A percentile compares a stretch with the other conserved stretches of the same genome.
These are phyloP conservation scores for Trichosporon sp. DNA, from an alignment of 1,284 basidiomycete genomes.

Conservation along the genomic window DNA sequence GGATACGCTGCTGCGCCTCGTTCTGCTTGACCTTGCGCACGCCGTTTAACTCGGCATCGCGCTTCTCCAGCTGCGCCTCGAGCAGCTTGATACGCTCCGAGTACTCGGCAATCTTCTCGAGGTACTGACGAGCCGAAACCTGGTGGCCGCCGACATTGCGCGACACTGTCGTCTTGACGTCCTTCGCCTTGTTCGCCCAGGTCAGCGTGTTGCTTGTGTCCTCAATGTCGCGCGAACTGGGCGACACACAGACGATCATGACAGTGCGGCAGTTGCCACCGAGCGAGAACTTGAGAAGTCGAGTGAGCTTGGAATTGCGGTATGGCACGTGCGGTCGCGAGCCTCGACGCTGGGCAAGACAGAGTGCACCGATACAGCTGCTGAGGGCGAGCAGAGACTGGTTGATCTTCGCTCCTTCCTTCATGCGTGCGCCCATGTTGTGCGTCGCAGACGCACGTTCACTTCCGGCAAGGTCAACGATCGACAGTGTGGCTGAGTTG, in stretches of 20 bases:
- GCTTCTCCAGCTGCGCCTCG: slow-evolving; percentile 65
- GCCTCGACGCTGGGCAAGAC: slow-evolving; percentile 68
- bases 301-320: slow-evolving; percentile 93
- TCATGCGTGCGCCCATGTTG: slow-evolving; percentile 96
- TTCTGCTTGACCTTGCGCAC: slow-evolving; percentile 64
- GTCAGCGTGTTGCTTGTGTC: slow-evolving; percentile 96
- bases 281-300: slow-evolving; percentile 91
- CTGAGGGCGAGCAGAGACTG: slow-evolving; percentile 92
- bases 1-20: slow-evolving; percentile 70
- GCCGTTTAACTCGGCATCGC: slow-evolving; percentile 47
- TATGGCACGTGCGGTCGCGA: slow-evolving; percentile 89
- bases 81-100: slow-evolving; percentile 58
- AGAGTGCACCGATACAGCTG: slow-evolving; percentile 95
- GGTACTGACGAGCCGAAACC: slow-evolving; percentile 88
- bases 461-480: slow-evolving; percentile 94
- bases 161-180: slow-evolving; percentile 90
- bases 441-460: slow-evolving; percentile 91
- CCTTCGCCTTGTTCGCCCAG: slow-evolving; percentile 93
- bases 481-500: slow-evolving; percentile 86
- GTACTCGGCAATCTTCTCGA: slow-evolving; percentile 80
- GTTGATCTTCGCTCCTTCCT: slow-evolving; percentile 97
- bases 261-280: slow-evolving; percentile 98
- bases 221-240: slow-evolving; percentile 90
- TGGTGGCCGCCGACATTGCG: slow-evolving; percentile 92
- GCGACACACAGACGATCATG: slow-evolving; percentile 95